Evolutionary conservation across 257 asterid genomes (phyloP), one percentile per base, ranked within the genome.

Genomic region (Solanum ossicruentum): DNA sequence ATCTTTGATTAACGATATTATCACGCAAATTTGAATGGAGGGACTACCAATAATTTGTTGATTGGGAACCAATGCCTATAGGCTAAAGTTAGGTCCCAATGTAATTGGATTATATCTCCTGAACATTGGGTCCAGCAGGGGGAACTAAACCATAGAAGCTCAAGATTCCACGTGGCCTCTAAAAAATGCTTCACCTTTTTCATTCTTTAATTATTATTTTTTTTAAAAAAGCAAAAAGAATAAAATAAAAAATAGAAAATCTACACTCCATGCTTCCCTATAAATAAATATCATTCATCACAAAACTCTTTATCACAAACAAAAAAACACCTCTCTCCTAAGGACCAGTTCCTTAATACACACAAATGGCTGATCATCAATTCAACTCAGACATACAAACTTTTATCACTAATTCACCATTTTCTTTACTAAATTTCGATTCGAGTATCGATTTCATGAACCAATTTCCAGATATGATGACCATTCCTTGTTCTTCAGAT

Each of bases 21-120:
- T 43, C 47, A 7, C 47, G 7, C 7, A 41, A 41, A 41, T 41
- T 41, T 41, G 1, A 7, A 41, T 1, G 1, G 8, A 6, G 8
- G 0, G 1, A 3, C 6, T 6, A 0, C 47, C 47, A 57, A 69
- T 69, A 69, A 17, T 69, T 69, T 39, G 78, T 20, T 69, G 63
- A 10, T 52, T 52, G 65, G 49, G 16, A 77, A 78, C 10, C 65
- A 52, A 17, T 28, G 47, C 18, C 83, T 16, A 23, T 52, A 77
- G 11, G 17, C 65, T 16, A 23, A 78, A 77, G 11, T 11, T 67
- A 77, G 85, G 81, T 26, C 86, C 88, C 89, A 69, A 4, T 58
- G 28, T 69, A 21, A 84, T 84, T 89, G 91, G 92, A 92, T 90
- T 90, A 86, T 86, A 85, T 88, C 92, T 83, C 89, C 92, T 85